phyloP scores from a whole-genome alignment of 345 rosid genomes.

The Bruguiera sexangula region DNA sequence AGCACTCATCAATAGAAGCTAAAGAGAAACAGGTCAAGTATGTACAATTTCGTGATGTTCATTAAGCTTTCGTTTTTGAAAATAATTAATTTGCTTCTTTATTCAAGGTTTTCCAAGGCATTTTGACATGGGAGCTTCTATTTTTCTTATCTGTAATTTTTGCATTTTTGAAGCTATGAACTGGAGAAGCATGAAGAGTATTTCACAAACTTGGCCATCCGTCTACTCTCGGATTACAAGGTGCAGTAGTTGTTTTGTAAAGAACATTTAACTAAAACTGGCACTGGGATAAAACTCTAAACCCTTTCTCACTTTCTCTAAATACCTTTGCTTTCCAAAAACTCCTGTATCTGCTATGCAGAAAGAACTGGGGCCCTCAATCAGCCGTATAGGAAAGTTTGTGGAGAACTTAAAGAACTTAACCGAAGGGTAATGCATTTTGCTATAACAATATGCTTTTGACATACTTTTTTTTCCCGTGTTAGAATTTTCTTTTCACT shows the following conservation, averaged over 20 bases:
- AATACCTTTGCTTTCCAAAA: neutral
- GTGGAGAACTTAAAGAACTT: slow-evolving; percentile 83
- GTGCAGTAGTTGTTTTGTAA: slow-evolving; percentile 26
- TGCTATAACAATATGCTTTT: slow-evolving; percentile 9
- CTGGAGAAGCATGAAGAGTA: slow-evolving; percentile 80
- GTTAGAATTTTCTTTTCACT: slow-evolving; percentile 16
- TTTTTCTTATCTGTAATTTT: slow-evolving; percentile 2
- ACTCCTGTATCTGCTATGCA: slow-evolving; percentile 30
- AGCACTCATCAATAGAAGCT: slow-evolving; percentile 50
- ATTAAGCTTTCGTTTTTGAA: neutral
- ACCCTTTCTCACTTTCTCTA: slow-evolving; percentile 3
- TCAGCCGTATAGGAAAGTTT: slow-evolving; percentile 64
- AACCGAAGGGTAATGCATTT: slow-evolving; percentile 52
- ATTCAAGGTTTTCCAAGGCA: neutral
- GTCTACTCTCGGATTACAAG: slow-evolving; percentile 71
- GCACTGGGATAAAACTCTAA: neutral
- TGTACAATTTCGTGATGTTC: slow-evolving; percentile 25
- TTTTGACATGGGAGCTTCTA: too few species aligned
- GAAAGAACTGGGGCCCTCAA: slow-evolving; percentile 77
- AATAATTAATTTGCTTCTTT: neutral
- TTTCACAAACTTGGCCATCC: slow-evolving; percentile 60
- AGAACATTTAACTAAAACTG: neutral
- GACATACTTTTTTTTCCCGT: slow-evolving; percentile 11
- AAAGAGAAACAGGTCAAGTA: slow-evolving; percentile 79
- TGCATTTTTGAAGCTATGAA: slow-evolving; percentile 57